Base-by-base conservation (phyloP, 805 yeast genomes). In the Debaryomyces castellii region DNA sequence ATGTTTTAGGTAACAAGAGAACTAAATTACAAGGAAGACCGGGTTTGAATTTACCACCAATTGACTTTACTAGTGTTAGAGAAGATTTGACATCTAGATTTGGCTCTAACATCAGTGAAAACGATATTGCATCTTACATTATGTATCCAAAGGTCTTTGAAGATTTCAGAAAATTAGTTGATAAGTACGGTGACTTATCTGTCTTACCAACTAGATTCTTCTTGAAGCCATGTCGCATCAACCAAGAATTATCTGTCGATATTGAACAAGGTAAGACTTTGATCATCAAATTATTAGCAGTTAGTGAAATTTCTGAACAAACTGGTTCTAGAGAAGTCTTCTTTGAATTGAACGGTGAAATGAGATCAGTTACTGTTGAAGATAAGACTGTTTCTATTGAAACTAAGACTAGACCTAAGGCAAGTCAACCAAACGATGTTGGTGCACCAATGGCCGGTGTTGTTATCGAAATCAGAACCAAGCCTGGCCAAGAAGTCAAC, bases 361-460 rank as follows among this genome's bases (percentile, higher is more conserved):
- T 90, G 84, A 83, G 99, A 77, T 91, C 92, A 62, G 96, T 94
- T 51, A 80, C 95, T 32, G 87, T 94, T 51, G 89, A 85, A 53
- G 99, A 92, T 73, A 88, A 85, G 71, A 81, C 81, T 32, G 89
- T 91, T 48, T 85, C 92, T 44, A 83, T 92, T 48, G 97, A 91
- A 68, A 80, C 87, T 39, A 79, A 88, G 50, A 74, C 92, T 25
- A 85, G 96, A 65, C 88, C 92, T 55, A 94, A 92, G 79, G 98
- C 97, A 46, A 89, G 87, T 57, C 87, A 89, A 67, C 89, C 95
- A 49, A 86, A 84, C 62, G 97, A 94, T 57, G 85, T 94, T 51
- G 98, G 98, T 57, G 96, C 99, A 5, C 99, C 99, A 71, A 92
- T 92, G 98, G 96, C 98, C 35, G 99, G 99, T 75, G 97, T 91